A percentile compares a stretch with the other conserved stretches of the same genome.
These are phyloP conservation scores for Centaurea solstitialis DNA, from an alignment of 129 eudicot species.

Conservation along the genomic window DNA sequence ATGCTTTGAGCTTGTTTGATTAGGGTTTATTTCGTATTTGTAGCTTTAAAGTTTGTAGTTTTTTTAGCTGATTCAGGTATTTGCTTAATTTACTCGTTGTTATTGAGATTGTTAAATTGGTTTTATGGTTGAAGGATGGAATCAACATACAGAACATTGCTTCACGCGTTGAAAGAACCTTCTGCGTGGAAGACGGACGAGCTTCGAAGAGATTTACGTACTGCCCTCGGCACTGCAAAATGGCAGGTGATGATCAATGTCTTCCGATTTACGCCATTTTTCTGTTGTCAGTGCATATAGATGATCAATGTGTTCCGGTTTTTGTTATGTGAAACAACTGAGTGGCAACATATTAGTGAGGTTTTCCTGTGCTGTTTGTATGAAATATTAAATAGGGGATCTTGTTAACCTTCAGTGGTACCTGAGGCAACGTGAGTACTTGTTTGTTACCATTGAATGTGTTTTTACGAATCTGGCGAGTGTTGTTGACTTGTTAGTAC, in stretches of 20 bases:
- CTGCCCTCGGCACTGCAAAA: slow-evolving; percentile 84
- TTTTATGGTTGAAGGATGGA: slow-evolving; percentile 69
- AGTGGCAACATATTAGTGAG: not conserved
- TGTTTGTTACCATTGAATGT: not conserved
- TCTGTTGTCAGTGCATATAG: not conserved
- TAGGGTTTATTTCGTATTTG: not conserved
- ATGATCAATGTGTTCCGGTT: not conserved
- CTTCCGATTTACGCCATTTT: not conserved
- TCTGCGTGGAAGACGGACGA: slow-evolving; percentile 67
- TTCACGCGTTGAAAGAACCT: slow-evolving; percentile 65
- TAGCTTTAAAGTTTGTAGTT: not conserved
- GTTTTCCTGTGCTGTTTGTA: not conserved
- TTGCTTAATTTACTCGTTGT: not conserved
- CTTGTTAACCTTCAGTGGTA: not conserved
- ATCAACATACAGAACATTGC: slow-evolving; percentile 79
- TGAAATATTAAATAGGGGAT: not conserved
- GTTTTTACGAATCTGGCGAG: not conserved
- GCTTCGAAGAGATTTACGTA: slow-evolving; percentile 70
- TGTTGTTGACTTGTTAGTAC: not conserved
- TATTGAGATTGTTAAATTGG: not conserved
- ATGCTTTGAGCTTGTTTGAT: slow-evolving; percentile 9
- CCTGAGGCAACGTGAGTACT: not conserved
- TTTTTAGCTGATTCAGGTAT: not conserved
- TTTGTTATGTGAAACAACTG: not conserved
- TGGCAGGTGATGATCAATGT: slow-evolving; percentile 67